Evolutionary conservation across 2,329 filamentous ascomycete species (phyloP).

Genomic region (Aspergillus costaricaensis): DNA sequence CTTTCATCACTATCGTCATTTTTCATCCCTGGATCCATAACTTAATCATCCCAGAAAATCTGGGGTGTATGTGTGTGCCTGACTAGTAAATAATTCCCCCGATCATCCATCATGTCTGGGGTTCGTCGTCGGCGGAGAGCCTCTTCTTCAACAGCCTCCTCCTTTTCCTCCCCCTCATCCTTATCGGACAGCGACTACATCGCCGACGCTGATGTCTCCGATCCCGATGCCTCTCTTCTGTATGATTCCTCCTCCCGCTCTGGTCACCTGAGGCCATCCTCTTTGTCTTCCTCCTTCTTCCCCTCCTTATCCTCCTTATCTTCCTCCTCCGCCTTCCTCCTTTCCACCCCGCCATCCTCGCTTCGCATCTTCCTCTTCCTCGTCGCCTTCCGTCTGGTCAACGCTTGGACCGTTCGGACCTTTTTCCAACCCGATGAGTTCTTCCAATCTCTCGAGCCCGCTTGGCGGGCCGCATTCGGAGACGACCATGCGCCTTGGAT

Average conservation of each 20-base stretch:
- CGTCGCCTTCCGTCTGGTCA: slow-evolving; percentile 73
- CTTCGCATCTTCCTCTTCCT: slow-evolving; percentile 41
- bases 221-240: too few relatives aligned
- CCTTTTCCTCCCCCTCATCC: background rate
- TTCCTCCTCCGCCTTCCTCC: slow-evolving; percentile 12
- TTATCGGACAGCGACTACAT: background rate
- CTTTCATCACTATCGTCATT: background rate
- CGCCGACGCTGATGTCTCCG: too few relatives aligned
- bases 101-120: slow-evolving; percentile 4
- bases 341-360: slow-evolving; percentile 15
- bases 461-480: slow-evolving; percentile 87
- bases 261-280: background rate
- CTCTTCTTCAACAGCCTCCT: slow-evolving; percentile 1
- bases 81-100: background rate
- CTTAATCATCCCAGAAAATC: background rate
- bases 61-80: background rate
- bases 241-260: background rate
- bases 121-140: background rate
- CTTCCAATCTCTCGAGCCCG: slow-evolving; percentile 92
- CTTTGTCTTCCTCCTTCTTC: slow-evolving; percentile 6
- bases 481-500: slow-evolving; percentile 78
- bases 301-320: slow-evolving; percentile 4
- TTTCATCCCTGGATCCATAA: background rate
- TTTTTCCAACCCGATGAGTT: slow-evolving; percentile 99
- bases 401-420: slow-evolving; percentile 75